Conservation (phyloP, 2,329 filamentous ascomycete species). For the Aureobasidium sp. region DNA sequence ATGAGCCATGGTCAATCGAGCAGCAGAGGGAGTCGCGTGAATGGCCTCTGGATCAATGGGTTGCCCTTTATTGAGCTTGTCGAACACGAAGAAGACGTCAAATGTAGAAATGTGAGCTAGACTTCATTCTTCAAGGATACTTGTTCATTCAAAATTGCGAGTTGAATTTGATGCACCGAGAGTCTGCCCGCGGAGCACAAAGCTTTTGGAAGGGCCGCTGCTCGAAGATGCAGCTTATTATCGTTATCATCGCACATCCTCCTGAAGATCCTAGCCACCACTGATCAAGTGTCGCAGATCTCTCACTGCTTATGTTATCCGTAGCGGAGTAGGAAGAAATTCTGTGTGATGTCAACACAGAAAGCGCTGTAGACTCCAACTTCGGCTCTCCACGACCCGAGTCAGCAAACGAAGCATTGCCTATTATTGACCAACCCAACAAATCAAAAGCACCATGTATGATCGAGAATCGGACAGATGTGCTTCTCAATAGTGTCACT, state of each 20-base stretch:
- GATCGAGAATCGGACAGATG: not conserved
- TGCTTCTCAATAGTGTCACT: constrained; percentile 1
- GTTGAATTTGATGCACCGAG: too few relatives aligned
- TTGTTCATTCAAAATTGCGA: too few relatives aligned
- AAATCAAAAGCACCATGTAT: not conserved
- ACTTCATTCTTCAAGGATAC: constrained; percentile 12
- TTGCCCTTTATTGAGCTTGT: not conserved
- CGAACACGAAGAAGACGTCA: not conserved
- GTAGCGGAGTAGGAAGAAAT: not conserved
- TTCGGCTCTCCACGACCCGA: constrained; percentile 12
- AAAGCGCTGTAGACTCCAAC: not conserved
- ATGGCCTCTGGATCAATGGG: not conserved
- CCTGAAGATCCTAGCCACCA: not conserved
- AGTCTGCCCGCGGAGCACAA: not conserved
- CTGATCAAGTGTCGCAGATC: not conserved
- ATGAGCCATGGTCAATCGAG: not conserved
- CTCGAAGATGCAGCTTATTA: not conserved
- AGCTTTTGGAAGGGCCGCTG: not conserved
- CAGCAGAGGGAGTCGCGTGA: not conserved
- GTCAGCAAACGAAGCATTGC: not conserved
- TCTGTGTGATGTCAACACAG: not conserved
- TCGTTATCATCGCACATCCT: not conserved
- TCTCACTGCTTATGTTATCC: not conserved
- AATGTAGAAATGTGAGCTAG: constrained; percentile 9
- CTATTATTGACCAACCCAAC: constrained; percentile 1